Percentiles rank a stretch among this genome's conserved stretches.
Evolutionary conservation across 257 asterid species (phyloP).

Genomic region (Ophiorrhiza pumila): DNA sequence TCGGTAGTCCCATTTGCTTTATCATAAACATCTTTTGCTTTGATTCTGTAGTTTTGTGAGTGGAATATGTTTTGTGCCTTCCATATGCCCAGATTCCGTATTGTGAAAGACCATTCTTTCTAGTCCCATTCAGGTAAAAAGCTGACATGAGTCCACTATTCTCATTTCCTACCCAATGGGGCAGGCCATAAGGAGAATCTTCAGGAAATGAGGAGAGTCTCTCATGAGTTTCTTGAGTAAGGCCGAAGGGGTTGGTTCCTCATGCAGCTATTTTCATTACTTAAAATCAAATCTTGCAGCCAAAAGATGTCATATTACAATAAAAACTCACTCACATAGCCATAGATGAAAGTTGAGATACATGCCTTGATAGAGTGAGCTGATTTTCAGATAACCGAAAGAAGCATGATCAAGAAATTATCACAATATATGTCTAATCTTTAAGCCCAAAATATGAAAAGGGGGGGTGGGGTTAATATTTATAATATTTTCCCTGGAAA

Average conservation of each 20-base stretch:
- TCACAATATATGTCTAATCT: too few species aligned
- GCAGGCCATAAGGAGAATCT: neutral
- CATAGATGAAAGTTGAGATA: neutral
- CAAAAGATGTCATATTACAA: neutral
- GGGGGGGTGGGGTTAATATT: too few species aligned
- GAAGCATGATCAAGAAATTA: neutral
- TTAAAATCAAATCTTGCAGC: neutral
- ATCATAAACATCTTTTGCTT: neutral
- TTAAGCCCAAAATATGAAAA: too few species aligned
- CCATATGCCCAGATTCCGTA: conserved; percentile 1
- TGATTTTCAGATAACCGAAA: neutral
- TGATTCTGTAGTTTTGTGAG: neutral
- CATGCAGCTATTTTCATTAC: neutral
- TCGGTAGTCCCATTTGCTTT: neutral
- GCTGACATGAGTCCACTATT: neutral
- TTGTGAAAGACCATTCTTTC: neutral
- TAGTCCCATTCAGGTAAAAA: neutral
- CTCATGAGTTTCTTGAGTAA: too few species aligned
- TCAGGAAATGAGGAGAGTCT: too few species aligned
- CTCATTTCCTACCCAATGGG: neutral
- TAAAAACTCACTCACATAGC: neutral
- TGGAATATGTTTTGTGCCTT: conserved; percentile 6
- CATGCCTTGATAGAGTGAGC: neutral
- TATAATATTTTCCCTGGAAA: too few species aligned
- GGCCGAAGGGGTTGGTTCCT: neutral